These are phyloP conservation scores for Aspergillus nanangensis DNA, from an alignment of 495 filamentous ascomycete species.

Conservation along the genomic window DNA sequence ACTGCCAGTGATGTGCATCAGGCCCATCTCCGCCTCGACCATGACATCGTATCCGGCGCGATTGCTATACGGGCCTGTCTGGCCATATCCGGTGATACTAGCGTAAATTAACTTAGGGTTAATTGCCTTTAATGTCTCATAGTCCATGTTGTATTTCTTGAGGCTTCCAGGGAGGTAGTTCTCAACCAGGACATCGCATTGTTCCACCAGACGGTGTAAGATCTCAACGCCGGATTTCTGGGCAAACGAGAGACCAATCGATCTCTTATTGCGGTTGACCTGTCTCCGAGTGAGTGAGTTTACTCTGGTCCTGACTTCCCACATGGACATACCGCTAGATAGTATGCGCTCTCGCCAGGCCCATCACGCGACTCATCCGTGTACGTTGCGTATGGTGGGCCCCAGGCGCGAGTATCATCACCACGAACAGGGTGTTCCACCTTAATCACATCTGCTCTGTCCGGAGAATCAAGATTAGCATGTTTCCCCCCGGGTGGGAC, in stretches of 20 bases:
- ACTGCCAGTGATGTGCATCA: constrained; percentile 96
- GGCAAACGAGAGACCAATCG: constrained; percentile 84
- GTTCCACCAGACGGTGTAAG: constrained; percentile 74
- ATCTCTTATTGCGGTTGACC: constrained; percentile 97
- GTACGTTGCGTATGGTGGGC: constrained; percentile 87
- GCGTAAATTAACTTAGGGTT: constrained; percentile 73
- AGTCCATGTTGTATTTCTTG: constrained; percentile 90
- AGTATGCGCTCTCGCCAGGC: constrained; percentile 93
- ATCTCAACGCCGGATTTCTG: constrained; percentile 78
- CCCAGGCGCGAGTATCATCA: constrained; percentile 95
- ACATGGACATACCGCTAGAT: constrained; percentile 77
- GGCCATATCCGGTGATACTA: constrained; percentile 74
- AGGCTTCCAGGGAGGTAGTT: constrained; percentile 91
- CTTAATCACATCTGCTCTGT: constrained; percentile 93
- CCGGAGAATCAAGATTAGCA: background rate
- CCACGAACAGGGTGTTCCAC: constrained; percentile 88
- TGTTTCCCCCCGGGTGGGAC: background rate
- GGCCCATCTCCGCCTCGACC: constrained; percentile 96
- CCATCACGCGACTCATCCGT: constrained; percentile 56
- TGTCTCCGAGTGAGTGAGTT: constrained; percentile 29
- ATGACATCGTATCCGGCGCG: constrained; percentile 97
- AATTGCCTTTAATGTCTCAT: constrained; percentile 66
- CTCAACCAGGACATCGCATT: constrained; percentile 91
- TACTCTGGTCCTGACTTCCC: too few species aligned
- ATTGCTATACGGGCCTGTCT: constrained; percentile 86